A percentile compares a stretch with the other conserved stretches of the same genome.
Evolutionary conservation across 805 yeast species (phyloP).

Genomic region (Schwanniomyces sp.): DNA sequence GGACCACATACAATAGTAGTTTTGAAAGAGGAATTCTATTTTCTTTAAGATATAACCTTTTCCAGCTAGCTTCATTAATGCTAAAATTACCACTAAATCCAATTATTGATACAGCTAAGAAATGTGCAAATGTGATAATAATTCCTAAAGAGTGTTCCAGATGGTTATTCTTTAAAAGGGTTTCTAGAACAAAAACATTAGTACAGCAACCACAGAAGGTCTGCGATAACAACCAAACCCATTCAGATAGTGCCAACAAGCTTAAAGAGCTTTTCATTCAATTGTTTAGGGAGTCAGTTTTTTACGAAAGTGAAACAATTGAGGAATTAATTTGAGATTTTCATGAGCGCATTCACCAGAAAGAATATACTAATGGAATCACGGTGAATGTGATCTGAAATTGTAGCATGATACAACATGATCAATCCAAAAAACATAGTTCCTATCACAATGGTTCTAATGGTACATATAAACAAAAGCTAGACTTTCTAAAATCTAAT

Average conservation of each 20-base stretch:
- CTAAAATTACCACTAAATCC: slow-evolving; percentile 40
- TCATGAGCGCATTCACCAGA: not conserved
- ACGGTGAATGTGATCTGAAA: not conserved
- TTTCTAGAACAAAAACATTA: slow-evolving; percentile 64
- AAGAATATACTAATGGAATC: not conserved
- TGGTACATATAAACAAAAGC: not conserved
- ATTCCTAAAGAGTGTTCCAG: slow-evolving; percentile 40
- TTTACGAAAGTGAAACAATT: not conserved
- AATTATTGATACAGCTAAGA: slow-evolving; percentile 49
- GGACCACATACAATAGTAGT: slow-evolving; percentile 46
- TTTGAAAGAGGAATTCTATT: slow-evolving; percentile 41
- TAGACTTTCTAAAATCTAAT: not conserved
- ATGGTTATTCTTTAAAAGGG: slow-evolving; percentile 31
- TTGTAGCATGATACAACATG: not conserved
- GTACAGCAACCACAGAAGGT: slow-evolving; percentile 76
- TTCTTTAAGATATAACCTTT: slow-evolving; percentile 26
- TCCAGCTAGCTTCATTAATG: slow-evolving; percentile 10
- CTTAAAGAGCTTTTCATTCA: not conserved
- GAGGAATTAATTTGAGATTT: not conserved
- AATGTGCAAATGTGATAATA: slow-evolving; percentile 59
- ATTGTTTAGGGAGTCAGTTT: not conserved
- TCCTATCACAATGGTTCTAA: not conserved
- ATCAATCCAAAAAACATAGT: not conserved
- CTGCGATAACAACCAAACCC: slow-evolving; percentile 16
- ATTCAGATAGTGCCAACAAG: slow-evolving; percentile 4